phyloP scores from a whole-genome alignment of 2,329 filamentous ascomycete genomes.

The Diaporthe eres region DNA sequence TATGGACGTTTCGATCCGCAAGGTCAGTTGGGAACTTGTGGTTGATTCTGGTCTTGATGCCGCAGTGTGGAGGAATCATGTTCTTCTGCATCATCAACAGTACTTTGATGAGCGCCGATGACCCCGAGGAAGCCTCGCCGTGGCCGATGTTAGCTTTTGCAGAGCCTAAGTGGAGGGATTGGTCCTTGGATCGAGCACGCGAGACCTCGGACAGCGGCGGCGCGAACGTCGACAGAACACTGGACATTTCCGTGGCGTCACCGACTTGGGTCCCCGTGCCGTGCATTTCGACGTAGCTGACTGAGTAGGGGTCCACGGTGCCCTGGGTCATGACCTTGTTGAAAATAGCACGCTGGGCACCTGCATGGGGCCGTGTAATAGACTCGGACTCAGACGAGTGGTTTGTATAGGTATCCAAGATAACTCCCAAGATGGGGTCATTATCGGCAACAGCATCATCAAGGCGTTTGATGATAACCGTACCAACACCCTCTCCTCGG shows the following conservation, averaged over 20 bases:
- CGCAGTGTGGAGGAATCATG: slow-evolving; percentile 43
- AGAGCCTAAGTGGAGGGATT: slow-evolving; percentile 71
- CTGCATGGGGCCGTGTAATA: slow-evolving; percentile 9
- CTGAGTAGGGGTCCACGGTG: slow-evolving; percentile 78
- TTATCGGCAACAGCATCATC: slow-evolving; percentile 61
- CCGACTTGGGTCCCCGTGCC: slow-evolving; percentile 29
- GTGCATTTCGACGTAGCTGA: slow-evolving; percentile 34
- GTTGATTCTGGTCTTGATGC: slow-evolving; percentile 44
- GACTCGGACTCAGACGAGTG: slow-evolving; percentile 26
- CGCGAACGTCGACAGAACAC: slow-evolving; percentile 72
- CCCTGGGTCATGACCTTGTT: neutral
- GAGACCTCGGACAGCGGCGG: slow-evolving; percentile 52
- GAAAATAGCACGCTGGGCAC: slow-evolving; percentile 7
- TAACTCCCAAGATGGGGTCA: slow-evolving; percentile 48
- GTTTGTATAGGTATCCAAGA: slow-evolving; percentile 10
- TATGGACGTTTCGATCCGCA: slow-evolving; percentile 8
- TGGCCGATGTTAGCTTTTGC: slow-evolving; percentile 60
- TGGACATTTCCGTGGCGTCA: slow-evolving; percentile 80
- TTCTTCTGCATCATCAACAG: slow-evolving; percentile 43
- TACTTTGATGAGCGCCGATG: slow-evolving; percentile 43
- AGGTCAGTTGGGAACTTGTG: slow-evolving; percentile 46
- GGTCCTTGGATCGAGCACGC: slow-evolving; percentile 54
- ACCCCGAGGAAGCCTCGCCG: slow-evolving; percentile 43
- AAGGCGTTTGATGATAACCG: slow-evolving; percentile 63
- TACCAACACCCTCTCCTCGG: slow-evolving; percentile 62